Percentiles rank a stretch among this genome's conserved stretches.
These are phyloP conservation scores for Trichoderma sp. DNA, from an alignment of 2,329 filamentous ascomycete species.

Conservation along the genomic window DNA sequence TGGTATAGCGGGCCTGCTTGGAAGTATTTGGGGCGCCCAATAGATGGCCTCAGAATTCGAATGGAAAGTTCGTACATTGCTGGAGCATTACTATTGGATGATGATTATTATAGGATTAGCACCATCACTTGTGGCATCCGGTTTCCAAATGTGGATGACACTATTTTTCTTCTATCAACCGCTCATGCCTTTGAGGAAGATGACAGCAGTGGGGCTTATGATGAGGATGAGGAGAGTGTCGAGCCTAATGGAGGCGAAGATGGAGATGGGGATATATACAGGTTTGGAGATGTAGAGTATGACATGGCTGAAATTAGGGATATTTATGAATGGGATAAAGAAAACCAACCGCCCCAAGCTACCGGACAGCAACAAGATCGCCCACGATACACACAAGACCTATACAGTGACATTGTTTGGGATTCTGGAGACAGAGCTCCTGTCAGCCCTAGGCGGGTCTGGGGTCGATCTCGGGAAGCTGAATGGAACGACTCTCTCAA, in stretches of 20 bases:
- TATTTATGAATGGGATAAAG: neutral
- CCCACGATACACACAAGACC: neutral
- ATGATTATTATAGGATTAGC: neutral
- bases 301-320: neutral
- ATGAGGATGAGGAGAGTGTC: neutral
- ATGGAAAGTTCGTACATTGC: neutral
- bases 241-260: neutral
- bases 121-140: neutral
- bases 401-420: neutral
- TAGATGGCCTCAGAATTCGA: neutral
- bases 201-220: too few relatives aligned
- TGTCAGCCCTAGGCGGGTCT: neutral
- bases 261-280: neutral
- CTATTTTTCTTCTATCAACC: neutral
- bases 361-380: neutral
- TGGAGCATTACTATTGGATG: neutral
- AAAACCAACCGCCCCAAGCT: too few relatives aligned
- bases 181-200: neutral
- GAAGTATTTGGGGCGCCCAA: neutral
- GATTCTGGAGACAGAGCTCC: neutral
- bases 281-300: neutral
- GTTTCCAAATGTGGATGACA: neutral
- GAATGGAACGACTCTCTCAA: neutral
- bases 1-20: neutral
- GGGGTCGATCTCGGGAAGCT: neutral